Evolutionary conservation across 2,329 filamentous ascomycete genomes (phyloP).

Genomic region (Talaromyces sp.): DNA sequence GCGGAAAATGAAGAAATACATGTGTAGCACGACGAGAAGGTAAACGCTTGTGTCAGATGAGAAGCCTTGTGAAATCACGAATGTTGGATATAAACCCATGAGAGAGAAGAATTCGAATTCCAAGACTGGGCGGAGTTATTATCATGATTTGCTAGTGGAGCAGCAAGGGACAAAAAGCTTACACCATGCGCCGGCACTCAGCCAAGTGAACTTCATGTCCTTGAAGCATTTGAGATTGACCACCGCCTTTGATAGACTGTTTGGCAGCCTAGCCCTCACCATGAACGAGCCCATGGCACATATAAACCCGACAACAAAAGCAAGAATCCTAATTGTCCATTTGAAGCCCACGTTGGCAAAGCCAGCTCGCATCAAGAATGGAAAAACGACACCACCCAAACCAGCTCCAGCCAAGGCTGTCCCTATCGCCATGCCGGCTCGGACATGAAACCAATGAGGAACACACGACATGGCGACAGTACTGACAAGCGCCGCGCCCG

Average conservation of each 20-base stretch:
- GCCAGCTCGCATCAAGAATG: constrained; percentile 29
- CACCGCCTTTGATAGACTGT: constrained; percentile 22
- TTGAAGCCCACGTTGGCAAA: constrained; percentile 32
- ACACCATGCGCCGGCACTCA: constrained; percentile 42
- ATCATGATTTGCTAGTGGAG: not conserved
- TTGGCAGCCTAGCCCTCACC: constrained; percentile 32
- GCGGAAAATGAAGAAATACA: constrained; percentile 14
- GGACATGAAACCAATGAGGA: constrained; percentile 38
- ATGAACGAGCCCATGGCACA: constrained; percentile 29
- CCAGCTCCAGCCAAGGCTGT: constrained; percentile 36
- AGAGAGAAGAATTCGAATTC: constrained; percentile 35
- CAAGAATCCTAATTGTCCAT: constrained; percentile 36
- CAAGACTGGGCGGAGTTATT: constrained; percentile 15
- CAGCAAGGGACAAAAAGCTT: constrained; percentile 14
- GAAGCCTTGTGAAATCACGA: constrained; percentile 29
- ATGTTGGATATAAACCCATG: constrained; percentile 38
- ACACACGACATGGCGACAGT: constrained; percentile 35
- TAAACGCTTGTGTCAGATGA: constrained; percentile 27
- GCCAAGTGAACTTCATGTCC: constrained; percentile 39
- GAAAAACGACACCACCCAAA: constrained; percentile 34
- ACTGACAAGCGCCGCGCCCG: constrained; percentile 31
- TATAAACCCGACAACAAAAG: constrained; percentile 28
- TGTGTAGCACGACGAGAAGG: constrained; percentile 38
- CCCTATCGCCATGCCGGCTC: constrained; percentile 34
- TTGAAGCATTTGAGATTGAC: constrained; percentile 41